Percentiles rank a stretch among this genome's conserved stretches.
These are phyloP conservation scores for Pontederia crassipes DNA, from an alignment of 176 grass and related monocot species.

Conservation along the genomic window DNA sequence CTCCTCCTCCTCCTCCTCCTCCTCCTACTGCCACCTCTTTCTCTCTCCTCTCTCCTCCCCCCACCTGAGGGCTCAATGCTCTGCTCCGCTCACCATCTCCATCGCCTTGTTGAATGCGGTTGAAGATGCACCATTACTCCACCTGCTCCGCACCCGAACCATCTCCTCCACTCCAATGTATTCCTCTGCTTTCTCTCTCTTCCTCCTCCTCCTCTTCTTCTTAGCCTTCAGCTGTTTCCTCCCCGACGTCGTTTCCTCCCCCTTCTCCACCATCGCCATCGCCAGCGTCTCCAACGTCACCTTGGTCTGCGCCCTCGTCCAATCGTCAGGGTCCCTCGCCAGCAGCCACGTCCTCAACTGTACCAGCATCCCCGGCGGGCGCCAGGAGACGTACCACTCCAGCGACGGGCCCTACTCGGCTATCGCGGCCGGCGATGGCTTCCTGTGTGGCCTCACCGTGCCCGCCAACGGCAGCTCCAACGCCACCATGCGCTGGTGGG, in stretches of 20 bases:
- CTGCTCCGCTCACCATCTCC: too few relatives aligned
- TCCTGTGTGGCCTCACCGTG: slow-evolving; percentile 33
- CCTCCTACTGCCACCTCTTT: background rate
- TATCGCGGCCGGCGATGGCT: slow-evolving; percentile 11
- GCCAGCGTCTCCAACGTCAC: background rate
- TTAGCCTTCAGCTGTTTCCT: background rate
- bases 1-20: too few relatives aligned
- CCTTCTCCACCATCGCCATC: slow-evolving; percentile 11
- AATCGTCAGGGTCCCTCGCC: background rate
- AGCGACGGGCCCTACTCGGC: background rate
- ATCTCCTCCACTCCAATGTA: background rate
- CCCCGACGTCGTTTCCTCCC: background rate
- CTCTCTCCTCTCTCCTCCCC: background rate
- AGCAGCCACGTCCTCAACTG: slow-evolving; percentile 1
- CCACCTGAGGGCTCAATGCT: too few relatives aligned
- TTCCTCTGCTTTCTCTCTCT: background rate
- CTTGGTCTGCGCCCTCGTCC: slow-evolving; percentile 12
- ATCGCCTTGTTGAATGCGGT: too few relatives aligned
- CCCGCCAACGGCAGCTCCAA: slow-evolving; percentile 8
- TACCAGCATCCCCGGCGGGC: background rate
- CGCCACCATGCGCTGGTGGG: slow-evolving; percentile 86
- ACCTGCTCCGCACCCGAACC: background rate
- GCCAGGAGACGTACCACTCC: background rate
- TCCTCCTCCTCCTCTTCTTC: background rate
- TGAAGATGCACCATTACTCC: background rate